phyloP scores from a whole-genome alignment of 2,329 filamentous ascomycete genomes.

The Neonectria neomacrospora region DNA sequence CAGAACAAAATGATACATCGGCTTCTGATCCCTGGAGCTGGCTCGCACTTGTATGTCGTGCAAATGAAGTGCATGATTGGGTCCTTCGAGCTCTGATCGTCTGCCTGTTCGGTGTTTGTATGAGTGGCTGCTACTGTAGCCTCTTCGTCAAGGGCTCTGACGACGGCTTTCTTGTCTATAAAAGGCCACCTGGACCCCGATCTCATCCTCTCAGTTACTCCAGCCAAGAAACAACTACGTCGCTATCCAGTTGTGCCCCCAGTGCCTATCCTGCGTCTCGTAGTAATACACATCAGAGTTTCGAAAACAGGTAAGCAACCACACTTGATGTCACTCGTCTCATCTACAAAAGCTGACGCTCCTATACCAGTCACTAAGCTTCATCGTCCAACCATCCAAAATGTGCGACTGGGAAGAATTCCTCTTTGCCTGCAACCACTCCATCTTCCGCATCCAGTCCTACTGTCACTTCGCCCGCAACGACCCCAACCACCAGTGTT shows the following conservation, averaged over 20 bases:
- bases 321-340: not conserved
- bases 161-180: slow-evolving; percentile 2
- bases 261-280: not conserved
- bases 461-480: slow-evolving; percentile 82
- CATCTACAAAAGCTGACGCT: not conserved
- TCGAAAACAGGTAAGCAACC: not conserved
- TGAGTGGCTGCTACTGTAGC: not conserved
- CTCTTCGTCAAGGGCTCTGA: not conserved
- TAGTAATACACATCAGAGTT: not conserved
- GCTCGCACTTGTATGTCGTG: slow-evolving; percentile 23
- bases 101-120: slow-evolving; percentile 8
- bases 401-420: slow-evolving; percentile 82
- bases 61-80: slow-evolving; percentile 16
- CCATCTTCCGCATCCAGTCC: slow-evolving; percentile 67
- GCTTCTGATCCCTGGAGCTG: slow-evolving; percentile 5
- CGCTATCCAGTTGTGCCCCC: not conserved
- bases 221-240: not conserved
- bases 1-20: slow-evolving; percentile 24
- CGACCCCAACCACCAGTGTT: slow-evolving; percentile 75
- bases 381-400: slow-evolving; percentile 30
- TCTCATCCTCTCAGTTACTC: not conserved
- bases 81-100: slow-evolving; percentile 1
- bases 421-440: slow-evolving; percentile 73
- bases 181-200: not conserved
- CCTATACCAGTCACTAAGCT: not conserved